A percentile compares a stretch with the other conserved stretches of the same genome.
Evolutionary conservation across 2,329 filamentous ascomycete genomes (phyloP).

Genomic region (Ceratocystis eucalypticola): DNA sequence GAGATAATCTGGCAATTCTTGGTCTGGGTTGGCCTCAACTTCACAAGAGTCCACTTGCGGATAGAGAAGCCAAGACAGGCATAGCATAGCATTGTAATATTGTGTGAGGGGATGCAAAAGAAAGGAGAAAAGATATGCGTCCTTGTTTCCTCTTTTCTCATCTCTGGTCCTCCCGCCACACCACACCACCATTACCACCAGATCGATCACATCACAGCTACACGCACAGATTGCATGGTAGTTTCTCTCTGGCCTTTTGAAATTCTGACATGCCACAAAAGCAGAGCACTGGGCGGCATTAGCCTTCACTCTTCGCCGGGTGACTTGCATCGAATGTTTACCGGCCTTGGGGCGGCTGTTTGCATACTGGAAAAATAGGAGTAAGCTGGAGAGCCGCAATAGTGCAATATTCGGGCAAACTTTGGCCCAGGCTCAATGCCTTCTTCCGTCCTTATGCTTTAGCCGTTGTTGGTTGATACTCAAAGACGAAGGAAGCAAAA

Average conservation of each 20-base stretch:
- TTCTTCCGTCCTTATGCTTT: too few species aligned
- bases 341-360: neutral
- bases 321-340: neutral
- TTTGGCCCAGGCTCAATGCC: too few species aligned
- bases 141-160: neutral
- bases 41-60: neutral
- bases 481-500: too few species aligned
- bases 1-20: neutral
- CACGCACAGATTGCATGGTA: neutral
- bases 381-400: too few species aligned
- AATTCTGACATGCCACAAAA: conserved; percentile 6
- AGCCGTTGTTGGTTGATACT: too few species aligned
- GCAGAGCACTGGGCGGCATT: neutral
- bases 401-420: too few species aligned
- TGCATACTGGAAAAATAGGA: too few species aligned
- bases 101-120: neutral
- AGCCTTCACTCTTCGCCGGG: neutral
- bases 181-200: neutral
- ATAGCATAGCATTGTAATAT: neutral
- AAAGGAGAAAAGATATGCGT: neutral
- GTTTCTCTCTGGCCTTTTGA: neutral
- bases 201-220: neutral
- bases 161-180: neutral
- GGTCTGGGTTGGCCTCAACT: neutral
- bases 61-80: neutral